Conservation (phyloP, 2,329 filamentous ascomycete genomes). For the Aspergillus brunneoviolaceus region DNA sequence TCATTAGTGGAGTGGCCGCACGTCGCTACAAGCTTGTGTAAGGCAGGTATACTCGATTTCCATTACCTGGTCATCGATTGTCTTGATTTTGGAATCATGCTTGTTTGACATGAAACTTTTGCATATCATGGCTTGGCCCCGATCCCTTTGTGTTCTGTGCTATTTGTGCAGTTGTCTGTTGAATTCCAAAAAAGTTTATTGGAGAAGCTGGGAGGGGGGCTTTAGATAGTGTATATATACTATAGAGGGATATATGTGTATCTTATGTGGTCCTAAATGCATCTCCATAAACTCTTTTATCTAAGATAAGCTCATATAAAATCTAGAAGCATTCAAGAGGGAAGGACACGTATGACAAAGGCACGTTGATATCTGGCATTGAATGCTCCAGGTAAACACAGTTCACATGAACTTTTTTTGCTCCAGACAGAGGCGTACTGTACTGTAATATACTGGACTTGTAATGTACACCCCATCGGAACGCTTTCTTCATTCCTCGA, state of each 20-base stretch:
- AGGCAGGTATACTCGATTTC: constrained; percentile 2
- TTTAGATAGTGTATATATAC: not conserved
- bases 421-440: not conserved
- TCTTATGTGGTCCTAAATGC: too few relatives aligned
- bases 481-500: not conserved
- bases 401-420: not conserved
- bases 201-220: not conserved
- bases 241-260: not conserved
- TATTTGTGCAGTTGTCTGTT: not conserved
- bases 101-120: not conserved
- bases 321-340: too few relatives aligned
- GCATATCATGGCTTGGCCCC: not conserved
- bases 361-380: not conserved
- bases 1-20: constrained; percentile 39
- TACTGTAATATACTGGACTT: not conserved
- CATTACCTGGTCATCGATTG: not conserved
- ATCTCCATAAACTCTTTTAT: too few relatives aligned
- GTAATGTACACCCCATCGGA: not conserved
- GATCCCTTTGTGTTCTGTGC: not conserved
- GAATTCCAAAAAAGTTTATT: not conserved
- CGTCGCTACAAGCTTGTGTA: constrained; percentile 45
- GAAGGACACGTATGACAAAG: not conserved
- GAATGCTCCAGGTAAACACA: not conserved
- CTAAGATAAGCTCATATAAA: too few relatives aligned
- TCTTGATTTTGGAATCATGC: not conserved